Base-by-base conservation (phyloP, 208 protist species). In the Spongospora subterranea region DNA sequence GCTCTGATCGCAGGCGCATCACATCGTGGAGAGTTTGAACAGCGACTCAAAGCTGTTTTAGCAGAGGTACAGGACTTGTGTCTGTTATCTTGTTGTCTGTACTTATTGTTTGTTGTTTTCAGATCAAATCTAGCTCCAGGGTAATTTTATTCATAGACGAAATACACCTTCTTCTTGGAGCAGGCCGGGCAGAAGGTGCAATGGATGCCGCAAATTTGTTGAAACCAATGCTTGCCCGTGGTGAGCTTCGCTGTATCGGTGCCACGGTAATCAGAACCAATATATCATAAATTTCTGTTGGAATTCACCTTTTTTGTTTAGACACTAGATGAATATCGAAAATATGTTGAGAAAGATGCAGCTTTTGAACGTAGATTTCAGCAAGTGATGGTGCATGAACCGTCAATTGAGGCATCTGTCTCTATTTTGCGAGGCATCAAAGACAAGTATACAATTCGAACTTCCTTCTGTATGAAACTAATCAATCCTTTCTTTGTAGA, bases 91-190 rank as follows among this genome's bases (percentile, higher is more conserved):
- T 35, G 13, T 82, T 82, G 35, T 35, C 40, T 82, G 35, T 40
- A 20, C n/a, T 82, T n/a, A n/a, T n/a, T n/a, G n/a, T n/a, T n/a
- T n/a, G n/a, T 6, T 82, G 71, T 6, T 35, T 82, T 43, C 71
- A 82, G 71, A 82, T 82, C 40, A 82, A 82, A 82, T 39, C 71
- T 6, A 82, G 71, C 40, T 65, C 77, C 20, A 0, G 66, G 91
- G 95, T 99, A 76, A 99, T 99, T 65, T 95, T 99, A 45, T 99
- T 99, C 94, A 99, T 99, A 94, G 98, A 99, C 93, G 99, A 99
- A 95, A 96, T 99, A 82, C 99, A 99, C 95, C 97, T 96, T 0
- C 93, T 99, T 0, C 94, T 99, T 24, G 99, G 98, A 46, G 98
- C 98, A 13, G 98, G 97, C 53, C 94, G 95, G 54, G 95, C 95